phyloP scores from a whole-genome alignment of 1,139 yeast species.

The Debaryomycetaceae sp. region DNA sequence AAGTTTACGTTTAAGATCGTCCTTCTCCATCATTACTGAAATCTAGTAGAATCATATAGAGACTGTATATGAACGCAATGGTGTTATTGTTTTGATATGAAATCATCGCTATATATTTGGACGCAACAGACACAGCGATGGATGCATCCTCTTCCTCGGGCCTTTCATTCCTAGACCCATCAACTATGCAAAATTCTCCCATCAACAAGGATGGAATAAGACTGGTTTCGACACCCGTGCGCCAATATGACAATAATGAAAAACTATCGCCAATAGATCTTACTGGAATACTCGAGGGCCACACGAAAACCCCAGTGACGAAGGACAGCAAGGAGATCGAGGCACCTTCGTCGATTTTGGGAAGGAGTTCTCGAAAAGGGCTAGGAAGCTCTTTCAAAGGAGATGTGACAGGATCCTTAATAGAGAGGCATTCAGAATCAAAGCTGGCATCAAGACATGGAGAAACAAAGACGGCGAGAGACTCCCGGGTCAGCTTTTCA shows the following conservation, averaged over 20 bases:
- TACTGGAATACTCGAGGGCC: constrained; percentile 3
- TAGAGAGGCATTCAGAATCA: constrained; percentile 32
- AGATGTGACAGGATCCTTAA: constrained; percentile 14
- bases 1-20: constrained; percentile 11
- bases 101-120: background rate
- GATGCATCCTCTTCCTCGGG: constrained; percentile 7
- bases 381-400: background rate
- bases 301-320: constrained; percentile 3
- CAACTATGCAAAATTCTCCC: constrained; percentile 8
- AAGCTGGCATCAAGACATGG: constrained; percentile 27
- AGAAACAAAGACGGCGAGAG: constrained; percentile 36
- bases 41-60: background rate
- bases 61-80: background rate
- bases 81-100: background rate
- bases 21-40: constrained; percentile 5
- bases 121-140: constrained; percentile 2
- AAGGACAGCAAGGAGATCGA: constrained; percentile 1
- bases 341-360: constrained; percentile 7
- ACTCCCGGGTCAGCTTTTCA: constrained; percentile 43
- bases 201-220: constrained; percentile 11
- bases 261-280: constrained; percentile 6
- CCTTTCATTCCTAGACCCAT: constrained; percentile 8
- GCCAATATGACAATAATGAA: constrained; percentile 2
- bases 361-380: constrained; percentile 4
- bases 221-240: constrained; percentile 12